phyloP scores from a whole-genome alignment of 345 rosid genomes.

The Salix exigua region DNA sequence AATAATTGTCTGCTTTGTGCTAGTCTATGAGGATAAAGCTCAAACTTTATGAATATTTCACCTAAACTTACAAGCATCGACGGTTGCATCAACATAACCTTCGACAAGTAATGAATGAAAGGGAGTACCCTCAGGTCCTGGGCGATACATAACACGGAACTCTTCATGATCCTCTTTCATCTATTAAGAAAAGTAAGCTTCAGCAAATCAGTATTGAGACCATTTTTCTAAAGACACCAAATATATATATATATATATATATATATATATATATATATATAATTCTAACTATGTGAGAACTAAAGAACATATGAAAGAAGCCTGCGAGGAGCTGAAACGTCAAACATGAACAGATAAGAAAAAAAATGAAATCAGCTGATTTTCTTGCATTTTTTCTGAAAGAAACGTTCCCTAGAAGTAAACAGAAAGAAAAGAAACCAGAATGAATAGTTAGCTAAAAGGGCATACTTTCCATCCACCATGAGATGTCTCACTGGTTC shows the following conservation, averaged over 20 bases:
- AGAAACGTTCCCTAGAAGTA: background rate
- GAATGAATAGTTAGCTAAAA: background rate
- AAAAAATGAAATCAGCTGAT: background rate
- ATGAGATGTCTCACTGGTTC: constrained; percentile 38
- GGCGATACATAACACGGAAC: constrained; percentile 86
- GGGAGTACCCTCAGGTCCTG: constrained; percentile 81
- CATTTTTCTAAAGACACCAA: background rate
- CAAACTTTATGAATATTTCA: background rate
- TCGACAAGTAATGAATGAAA: constrained; percentile 84
- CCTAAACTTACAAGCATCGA: constrained; percentile 69
- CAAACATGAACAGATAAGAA: background rate
- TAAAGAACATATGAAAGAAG: background rate
- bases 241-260: background rate
- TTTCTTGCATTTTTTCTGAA: background rate
- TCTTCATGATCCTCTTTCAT: constrained; percentile 74
- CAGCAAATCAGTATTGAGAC: constrained; percentile 4
- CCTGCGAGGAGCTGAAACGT: background rate
- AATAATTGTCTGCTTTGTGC: background rate
- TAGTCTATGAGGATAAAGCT: constrained; percentile 7
- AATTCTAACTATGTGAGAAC: background rate
- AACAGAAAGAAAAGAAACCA: background rate
- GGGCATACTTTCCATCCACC: constrained; percentile 82
- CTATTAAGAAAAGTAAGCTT: constrained; percentile 35
- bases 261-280: background rate
- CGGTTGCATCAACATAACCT: constrained; percentile 86